phyloP scores from a whole-genome alignment of 352 stramenopile species.

The Pythium chondricola region DNA sequence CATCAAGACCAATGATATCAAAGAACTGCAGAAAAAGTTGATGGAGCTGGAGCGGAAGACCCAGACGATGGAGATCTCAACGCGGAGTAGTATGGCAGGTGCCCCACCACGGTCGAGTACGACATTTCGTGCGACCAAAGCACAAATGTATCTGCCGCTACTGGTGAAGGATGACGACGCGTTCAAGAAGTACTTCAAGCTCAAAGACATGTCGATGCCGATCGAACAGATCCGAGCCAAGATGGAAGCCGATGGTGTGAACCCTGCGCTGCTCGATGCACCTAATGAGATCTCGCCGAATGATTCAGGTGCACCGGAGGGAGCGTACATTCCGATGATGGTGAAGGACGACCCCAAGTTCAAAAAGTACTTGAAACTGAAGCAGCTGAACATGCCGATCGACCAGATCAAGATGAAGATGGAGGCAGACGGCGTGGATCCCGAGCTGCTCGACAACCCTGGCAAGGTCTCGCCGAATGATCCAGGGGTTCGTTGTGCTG shows the following conservation, averaged over 20 bases:
- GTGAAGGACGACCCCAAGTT: constrained; percentile 73
- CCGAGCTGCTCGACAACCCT: constrained; percentile 55
- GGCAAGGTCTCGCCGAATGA: constrained; percentile 72
- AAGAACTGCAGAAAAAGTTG: constrained; percentile 69
- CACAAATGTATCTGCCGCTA: constrained; percentile 49
- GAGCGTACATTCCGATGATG: constrained; percentile 61
- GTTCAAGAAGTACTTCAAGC: constrained; percentile 80
- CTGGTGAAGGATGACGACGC: constrained; percentile 65
- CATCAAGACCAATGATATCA: constrained; percentile 68
- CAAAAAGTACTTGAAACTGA: constrained; percentile 86
- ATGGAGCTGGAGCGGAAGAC: constrained; percentile 70
- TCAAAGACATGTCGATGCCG: constrained; percentile 75
- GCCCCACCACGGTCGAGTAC: constrained; percentile 1
- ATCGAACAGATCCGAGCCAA: constrained; percentile 75
- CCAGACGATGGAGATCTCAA: constrained; percentile 37
- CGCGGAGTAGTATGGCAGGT: constrained; percentile 11
- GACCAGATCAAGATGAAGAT: constrained; percentile 87
- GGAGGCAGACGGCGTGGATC: constrained; percentile 69
- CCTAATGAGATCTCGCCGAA: constrained; percentile 71
- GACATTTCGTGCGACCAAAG: constrained; percentile 11
- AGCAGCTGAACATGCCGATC: constrained; percentile 72
- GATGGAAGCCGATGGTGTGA: constrained; percentile 70
- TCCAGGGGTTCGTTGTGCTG: constrained; percentile 41
- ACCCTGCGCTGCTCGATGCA: constrained; percentile 52
- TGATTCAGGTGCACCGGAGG: constrained; percentile 54